Conservation (phyloP, 2,329 filamentous ascomycete species). For the Dryadomyces quercus-mongolicae region DNA sequence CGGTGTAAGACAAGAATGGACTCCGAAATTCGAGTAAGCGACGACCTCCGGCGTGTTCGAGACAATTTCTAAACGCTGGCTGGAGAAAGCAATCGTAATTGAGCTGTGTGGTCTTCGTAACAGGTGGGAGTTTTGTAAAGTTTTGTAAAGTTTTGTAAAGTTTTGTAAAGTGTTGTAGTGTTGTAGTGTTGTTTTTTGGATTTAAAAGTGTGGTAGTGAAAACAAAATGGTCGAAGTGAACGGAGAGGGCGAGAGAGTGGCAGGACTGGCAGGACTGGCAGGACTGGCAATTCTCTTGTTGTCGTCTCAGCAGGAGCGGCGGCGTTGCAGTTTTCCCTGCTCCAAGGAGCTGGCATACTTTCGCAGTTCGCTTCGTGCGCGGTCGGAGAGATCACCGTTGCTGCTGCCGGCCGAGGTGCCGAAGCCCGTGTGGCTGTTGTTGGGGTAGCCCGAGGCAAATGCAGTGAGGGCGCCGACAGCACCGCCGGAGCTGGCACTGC, state of each 20-base stretch:
- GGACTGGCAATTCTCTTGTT: not conserved
- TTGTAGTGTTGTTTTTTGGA: not conserved
- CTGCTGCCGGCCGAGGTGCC: slow-evolving; percentile 35
- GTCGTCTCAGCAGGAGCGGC: slow-evolving; percentile 38
- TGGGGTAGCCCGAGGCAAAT: slow-evolving; percentile 6
- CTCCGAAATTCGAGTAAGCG: not conserved
- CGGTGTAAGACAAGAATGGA: not conserved
- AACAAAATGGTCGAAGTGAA: not conserved
- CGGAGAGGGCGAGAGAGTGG: not conserved
- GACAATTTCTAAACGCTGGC: not conserved
- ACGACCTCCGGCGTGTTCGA: not conserved
- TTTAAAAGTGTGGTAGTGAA: not conserved
- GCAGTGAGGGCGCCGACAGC: slow-evolving; percentile 8
- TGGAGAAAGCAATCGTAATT: not conserved
- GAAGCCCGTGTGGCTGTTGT: slow-evolving; percentile 1
- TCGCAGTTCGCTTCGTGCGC: slow-evolving; percentile 66
- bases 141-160: not conserved
- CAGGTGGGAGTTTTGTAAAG: not conserved
- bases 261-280: no score
- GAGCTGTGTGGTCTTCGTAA: not conserved
- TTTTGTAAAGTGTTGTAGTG: no score
- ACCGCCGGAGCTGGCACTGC: slow-evolving; percentile 26
- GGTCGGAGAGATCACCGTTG: slow-evolving; percentile 52
- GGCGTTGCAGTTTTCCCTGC: slow-evolving; percentile 52
- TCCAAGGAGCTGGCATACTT: slow-evolving; percentile 86